Evolutionary conservation across 805 yeast genomes (phyloP), one percentile per base, ranked within the genome.

Genomic region (Yamadazyma phyllophila): DNA sequence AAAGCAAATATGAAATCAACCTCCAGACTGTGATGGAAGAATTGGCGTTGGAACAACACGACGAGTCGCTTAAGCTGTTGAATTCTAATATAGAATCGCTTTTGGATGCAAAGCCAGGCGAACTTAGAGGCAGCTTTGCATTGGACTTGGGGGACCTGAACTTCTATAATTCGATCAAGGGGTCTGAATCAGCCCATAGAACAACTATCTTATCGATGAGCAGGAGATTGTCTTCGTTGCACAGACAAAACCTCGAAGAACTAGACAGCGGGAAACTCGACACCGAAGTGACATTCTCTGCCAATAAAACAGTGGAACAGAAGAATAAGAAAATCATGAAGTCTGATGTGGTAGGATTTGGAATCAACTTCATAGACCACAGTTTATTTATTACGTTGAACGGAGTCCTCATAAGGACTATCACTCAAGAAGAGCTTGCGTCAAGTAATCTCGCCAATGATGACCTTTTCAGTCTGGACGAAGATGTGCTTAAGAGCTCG

Each of bases 321-420:
- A 37, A 46, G 7, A 34, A 27, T 2, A 48, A 39, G 14, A 58
- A 56, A 37, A 20, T 44, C 2, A 51, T 47, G 38, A 55, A 49
- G 35, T 55, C 63, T 16, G 96, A 89, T 62, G 70, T 78, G 2
- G 74, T 91, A 50, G 97, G 97, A 0, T 85, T 91, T 62, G 97
- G 97, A 4, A 74, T 89, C 17, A 85, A 90, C 66, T 85, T 79
- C 54, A 69, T 76, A 12, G 78, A 77, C 34, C 75, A 79, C 35
- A 66, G 81, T 0, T 74, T 88, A 2, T 91, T 90, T 55, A 80
- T 80, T 52, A 90, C 97, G 0, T 83, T 86, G 60, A 90, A 91
- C 63, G 97, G 97, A 1, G 73, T 86, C 2, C 51, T 65, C 31
- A 62, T 63, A 8, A 58, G 52, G 30, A 54, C 53, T 3, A 59